These are phyloP conservation scores for Calonectria hongkongensis DNA, from an alignment of 2,329 filamentous ascomycete species.

Conservation along the genomic window DNA sequence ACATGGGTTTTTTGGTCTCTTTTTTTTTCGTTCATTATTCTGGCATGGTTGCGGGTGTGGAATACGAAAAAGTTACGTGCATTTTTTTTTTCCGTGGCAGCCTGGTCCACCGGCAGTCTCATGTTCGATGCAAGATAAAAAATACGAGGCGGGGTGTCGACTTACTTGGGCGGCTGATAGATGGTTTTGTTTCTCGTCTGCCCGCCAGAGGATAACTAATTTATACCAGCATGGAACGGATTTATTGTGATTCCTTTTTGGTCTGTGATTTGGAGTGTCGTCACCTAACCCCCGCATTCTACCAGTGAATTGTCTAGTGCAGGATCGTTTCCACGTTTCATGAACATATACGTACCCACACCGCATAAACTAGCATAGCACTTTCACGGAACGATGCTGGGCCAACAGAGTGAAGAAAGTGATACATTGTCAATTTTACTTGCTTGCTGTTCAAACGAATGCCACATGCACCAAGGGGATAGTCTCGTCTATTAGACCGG, in stretches of 20 bases:
- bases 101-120: conserved; percentile 26
- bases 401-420: conserved; percentile 41
- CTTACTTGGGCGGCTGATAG: conserved; percentile 15
- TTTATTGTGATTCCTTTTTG: conserved; percentile 7
- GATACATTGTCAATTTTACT: conserved; percentile 59
- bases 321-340: conserved; percentile 11
- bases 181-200: conserved; percentile 29
- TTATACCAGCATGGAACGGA: conserved; percentile 22
- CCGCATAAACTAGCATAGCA: conserved; percentile 1
- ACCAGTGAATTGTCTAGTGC: neutral
- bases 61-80: conserved; percentile 35
- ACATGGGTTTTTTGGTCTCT: neutral
- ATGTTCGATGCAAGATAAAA: conserved; percentile 19
- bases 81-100: conserved; percentile 24
- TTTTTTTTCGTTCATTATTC: neutral
- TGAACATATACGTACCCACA: conserved; percentile 28
- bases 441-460: conserved; percentile 55
- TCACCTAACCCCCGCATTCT: conserved; percentile 14
- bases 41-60: conserved; percentile 2
- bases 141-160: neutral
- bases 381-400: neutral
- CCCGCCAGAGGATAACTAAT: conserved; percentile 19
- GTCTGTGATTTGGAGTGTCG: conserved; percentile 3
- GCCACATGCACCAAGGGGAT: conserved; percentile 48
- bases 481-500: conserved; percentile 57